Percentiles rank a stretch among this genome's conserved stretches.
Conservation (phyloP, 2,329 filamentous ascomycete genomes). For the Claviceps pazoutovae region DNA sequence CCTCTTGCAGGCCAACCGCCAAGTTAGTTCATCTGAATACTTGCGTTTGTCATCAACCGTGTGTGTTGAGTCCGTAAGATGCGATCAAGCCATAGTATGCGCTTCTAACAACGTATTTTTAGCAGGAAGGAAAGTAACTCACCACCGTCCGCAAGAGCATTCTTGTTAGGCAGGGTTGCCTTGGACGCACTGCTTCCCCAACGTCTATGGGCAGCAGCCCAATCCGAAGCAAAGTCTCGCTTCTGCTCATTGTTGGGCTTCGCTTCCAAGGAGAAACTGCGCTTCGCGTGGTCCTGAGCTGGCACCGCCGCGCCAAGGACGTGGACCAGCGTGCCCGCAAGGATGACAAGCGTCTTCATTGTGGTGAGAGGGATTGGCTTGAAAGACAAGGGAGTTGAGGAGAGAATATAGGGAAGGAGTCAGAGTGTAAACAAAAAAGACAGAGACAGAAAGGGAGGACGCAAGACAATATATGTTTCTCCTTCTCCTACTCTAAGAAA, state of each 20-base stretch:
- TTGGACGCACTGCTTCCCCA: constrained; percentile 17
- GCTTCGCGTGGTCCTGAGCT: neutral
- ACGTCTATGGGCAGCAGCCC: constrained; percentile 19
- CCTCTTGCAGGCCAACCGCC: neutral
- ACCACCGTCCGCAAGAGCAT: constrained; percentile 19
- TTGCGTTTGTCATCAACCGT: neutral
- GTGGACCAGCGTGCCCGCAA: neutral
- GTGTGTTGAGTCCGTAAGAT: too few species aligned
- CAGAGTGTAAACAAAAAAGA: neutral
- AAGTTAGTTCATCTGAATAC: neutral
- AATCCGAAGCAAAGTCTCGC: constrained; percentile 20
- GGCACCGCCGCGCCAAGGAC: neutral
- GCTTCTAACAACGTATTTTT: neutral
- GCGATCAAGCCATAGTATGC: too few species aligned
- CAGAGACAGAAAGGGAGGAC: neutral
- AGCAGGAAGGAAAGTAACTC: neutral
- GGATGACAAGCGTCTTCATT: neutral
- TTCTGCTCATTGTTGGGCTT: constrained; percentile 10
- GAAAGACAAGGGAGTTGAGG: neutral
- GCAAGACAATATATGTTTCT: neutral
- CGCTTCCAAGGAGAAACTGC: constrained; percentile 17
- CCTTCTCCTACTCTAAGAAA: neutral
- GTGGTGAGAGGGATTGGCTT: neutral
- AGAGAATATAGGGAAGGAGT: neutral
- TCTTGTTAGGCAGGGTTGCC: constrained; percentile 8